Evolutionary conservation across 768 basidiomycete genomes (phyloP).

Genomic region (Suillus variegatus): DNA sequence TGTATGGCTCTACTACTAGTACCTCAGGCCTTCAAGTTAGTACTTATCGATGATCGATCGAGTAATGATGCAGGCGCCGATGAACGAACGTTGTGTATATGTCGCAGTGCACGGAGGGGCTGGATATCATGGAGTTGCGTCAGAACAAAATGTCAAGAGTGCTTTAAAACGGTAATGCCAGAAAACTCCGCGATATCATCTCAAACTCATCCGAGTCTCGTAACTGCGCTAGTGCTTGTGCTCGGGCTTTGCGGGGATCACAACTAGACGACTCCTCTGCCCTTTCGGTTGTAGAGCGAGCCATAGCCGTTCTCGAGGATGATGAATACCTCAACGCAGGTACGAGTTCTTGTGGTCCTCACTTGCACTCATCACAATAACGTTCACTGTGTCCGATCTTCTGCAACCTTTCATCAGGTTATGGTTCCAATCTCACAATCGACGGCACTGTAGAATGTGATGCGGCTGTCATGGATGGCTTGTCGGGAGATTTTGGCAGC

Average conservation of each 20-base stretch:
- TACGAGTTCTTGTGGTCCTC: constrained; percentile 22
- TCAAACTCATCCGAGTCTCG: constrained; percentile 1
- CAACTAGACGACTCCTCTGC: constrained; percentile 26
- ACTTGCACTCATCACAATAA: background rate
- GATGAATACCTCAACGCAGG: constrained; percentile 73
- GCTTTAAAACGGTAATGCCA: constrained; percentile 54
- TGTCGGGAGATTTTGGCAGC: constrained; percentile 58
- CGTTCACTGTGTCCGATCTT: background rate
- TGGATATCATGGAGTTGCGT: constrained; percentile 53
- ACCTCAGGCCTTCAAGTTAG: too few species aligned
- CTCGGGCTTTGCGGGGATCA: constrained; percentile 35
- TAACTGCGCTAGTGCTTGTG: constrained; percentile 49
- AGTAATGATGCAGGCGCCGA: background rate
- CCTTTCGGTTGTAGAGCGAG: constrained; percentile 50
- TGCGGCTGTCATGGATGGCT: constrained; percentile 68
- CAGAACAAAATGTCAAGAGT: constrained; percentile 54
- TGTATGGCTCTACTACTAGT: too few species aligned
- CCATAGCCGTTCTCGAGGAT: constrained; percentile 64
- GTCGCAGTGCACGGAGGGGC: constrained; percentile 81
- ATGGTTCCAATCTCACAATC: constrained; percentile 76
- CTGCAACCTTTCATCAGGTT: constrained; percentile 43
- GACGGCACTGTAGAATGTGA: constrained; percentile 83
- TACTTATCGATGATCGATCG: background rate
- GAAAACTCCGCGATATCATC: background rate
- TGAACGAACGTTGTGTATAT: constrained; percentile 27